Percentiles rank a stretch among this genome's conserved stretches.
Evolutionary conservation across 768 basidiomycete species (phyloP).

Genomic region (Hygrophorus pudorinus): DNA sequence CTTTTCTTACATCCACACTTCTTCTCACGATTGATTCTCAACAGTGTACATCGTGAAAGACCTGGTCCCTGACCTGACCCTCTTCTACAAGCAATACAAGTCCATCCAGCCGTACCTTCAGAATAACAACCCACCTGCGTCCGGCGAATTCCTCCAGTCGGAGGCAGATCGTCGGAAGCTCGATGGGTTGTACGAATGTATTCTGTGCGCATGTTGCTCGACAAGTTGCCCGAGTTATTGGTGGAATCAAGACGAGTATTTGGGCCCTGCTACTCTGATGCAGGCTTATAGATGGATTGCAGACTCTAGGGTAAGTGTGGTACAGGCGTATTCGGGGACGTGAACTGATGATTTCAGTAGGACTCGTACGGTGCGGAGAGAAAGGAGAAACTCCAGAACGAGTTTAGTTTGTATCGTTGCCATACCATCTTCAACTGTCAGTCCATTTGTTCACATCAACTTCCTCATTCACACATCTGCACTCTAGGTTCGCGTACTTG

Average conservation of each 20-base stretch:
- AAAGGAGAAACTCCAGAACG: constrained; percentile 90
- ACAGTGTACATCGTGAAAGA: constrained; percentile 99
- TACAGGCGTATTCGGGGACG: too few relatives aligned
- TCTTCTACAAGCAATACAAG: constrained; percentile 99
- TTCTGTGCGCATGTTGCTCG: constrained; percentile 94
- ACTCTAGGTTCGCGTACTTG: constrained; percentile 79
- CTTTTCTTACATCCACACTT: not conserved
- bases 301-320: constrained; percentile 69
- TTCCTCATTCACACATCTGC: constrained; percentile 1
- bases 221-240: constrained; percentile 97
- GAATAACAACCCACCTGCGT: constrained; percentile 79
- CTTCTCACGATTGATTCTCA: not conserved
- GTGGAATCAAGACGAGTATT: constrained; percentile 99
- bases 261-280: constrained; percentile 95
- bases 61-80: constrained; percentile 84
- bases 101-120: constrained; percentile 95
- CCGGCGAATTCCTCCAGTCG: constrained; percentile 81
- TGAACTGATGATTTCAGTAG: constrained; percentile 22
- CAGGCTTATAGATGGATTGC: constrained; percentile 98
- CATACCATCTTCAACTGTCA: constrained; percentile 97
- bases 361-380: constrained; percentile 72
- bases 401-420: constrained; percentile 93
- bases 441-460: constrained; percentile 14
- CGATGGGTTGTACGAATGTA: constrained; percentile 96
- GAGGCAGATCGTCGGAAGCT: constrained; percentile 90